Percentiles rank a stretch among this genome's conserved stretches.
phyloP scores from a whole-genome alignment of 1,284 basidiomycete species.

The Heterobasidion parviporum region DNA sequence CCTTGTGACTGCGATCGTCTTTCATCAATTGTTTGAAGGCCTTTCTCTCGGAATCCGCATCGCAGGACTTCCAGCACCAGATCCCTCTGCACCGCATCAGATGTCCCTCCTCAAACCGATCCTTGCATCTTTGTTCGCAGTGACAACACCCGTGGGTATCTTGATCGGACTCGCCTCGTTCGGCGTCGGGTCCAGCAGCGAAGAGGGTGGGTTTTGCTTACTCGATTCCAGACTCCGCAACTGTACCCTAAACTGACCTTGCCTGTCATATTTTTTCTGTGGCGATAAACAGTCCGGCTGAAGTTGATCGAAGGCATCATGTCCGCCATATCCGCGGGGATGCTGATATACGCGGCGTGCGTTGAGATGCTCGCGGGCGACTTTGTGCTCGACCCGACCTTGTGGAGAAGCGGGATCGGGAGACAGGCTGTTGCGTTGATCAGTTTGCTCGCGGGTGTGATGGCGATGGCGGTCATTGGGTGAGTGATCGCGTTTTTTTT shows the following conservation, averaged over 20 bases:
- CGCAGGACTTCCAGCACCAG: constrained; percentile 45
- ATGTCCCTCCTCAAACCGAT: constrained; percentile 35
- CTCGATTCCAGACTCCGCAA: background rate
- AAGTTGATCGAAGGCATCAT: constrained; percentile 55
- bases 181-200: constrained; percentile 17
- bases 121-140: constrained; percentile 56
- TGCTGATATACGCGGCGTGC: constrained; percentile 70
- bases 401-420: constrained; percentile 30
- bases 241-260: background rate
- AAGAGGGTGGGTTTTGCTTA: constrained; percentile 17
- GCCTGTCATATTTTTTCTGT: background rate
- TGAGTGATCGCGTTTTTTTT: constrained; percentile 10
- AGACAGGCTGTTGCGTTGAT: constrained; percentile 45
- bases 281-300: background rate
- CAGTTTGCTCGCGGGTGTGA: constrained; percentile 47
- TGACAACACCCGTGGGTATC: constrained; percentile 66
- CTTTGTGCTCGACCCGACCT: constrained; percentile 57
- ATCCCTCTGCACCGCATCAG: constrained; percentile 12
- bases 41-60: constrained; percentile 73
- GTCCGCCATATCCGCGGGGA: constrained; percentile 69
- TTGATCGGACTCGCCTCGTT: constrained; percentile 45
- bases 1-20: constrained; percentile 63
- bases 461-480: constrained; percentile 47
- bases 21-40: constrained; percentile 77
- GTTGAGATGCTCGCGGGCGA: constrained; percentile 79